Evolutionary conservation across 1,284 basidiomycete species (phyloP), one percentile per base, ranked within the genome.

Genomic region (Cutaneotrichosporon sp.): DNA sequence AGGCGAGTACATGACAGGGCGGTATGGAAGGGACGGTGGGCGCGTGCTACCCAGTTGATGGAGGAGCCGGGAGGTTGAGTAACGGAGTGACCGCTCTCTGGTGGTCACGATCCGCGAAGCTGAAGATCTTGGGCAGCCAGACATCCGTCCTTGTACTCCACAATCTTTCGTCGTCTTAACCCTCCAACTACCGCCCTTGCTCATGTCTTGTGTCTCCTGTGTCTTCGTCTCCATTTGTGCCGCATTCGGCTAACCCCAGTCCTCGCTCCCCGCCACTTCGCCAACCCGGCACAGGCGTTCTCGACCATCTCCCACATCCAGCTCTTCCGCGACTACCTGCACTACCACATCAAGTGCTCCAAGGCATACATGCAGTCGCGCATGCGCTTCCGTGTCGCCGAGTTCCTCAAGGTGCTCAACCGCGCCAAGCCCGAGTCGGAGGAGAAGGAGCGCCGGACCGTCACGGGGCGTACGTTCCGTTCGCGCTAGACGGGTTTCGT

Each of bases 301-400:
- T 83, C 85, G 36, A 96, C 94, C 16, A 98, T 98, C 76, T 95
- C 93, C 42, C 92, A 93, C 74, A 92, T 99, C 75, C 93, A 98
- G 80, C 85, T 97, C 47, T 99, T 99, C 89, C 86, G 97, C 60
- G 94, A 98, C 81, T 98, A 98, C 78, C 85, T 99, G 46, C 97
- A 99, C 82, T 99, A 99, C 81, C 97, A 99, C 81, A 97, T 99
- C 87, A 99, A 85, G 72, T 98, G 96, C 81, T 95, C 90, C 61
- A 99, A 99, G 81, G 97, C 96, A 1, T 99, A 99, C 83, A 96
- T 99, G 92, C 97, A 99, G 81, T 96, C 92, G 30, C 85, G 97
- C 58, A 97, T 99, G 95, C 86, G 97, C 66, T 86, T 90, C 77
- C 88, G 97, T 31, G 97, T 97, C 14, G 88, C 90, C 16, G 94